Conservation (phyloP, 116 monocot species). For the Phalaenopsis hybrid region DNA sequence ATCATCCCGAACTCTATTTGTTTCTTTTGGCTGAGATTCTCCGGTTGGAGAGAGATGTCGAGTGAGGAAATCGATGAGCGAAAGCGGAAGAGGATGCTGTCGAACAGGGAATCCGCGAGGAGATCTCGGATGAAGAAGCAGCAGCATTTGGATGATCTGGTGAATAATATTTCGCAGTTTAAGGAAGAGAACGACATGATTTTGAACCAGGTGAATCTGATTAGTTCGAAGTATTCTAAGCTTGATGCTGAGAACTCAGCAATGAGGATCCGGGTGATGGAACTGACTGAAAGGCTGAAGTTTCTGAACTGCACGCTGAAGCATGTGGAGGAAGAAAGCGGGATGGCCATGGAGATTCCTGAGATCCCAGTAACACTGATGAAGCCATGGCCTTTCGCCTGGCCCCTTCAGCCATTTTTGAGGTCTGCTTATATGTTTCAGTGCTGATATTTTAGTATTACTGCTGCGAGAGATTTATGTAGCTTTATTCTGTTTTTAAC, state of each 20-base stretch:
- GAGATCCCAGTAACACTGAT: slow-evolving; percentile 57
- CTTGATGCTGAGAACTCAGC: slow-evolving; percentile 22
- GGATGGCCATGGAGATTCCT: slow-evolving; percentile 47
- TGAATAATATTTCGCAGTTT: slow-evolving; percentile 9
- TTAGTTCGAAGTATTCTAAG: slow-evolving; percentile 4
- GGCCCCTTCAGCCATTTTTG: slow-evolving; percentile 31
- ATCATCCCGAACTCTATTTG: not conserved
- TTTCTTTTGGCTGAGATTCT: not conserved
- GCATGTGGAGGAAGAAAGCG: slow-evolving; percentile 40
- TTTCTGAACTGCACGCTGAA: slow-evolving; percentile 45
- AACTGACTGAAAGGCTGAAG: slow-evolving; percentile 20
- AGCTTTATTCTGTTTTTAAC: not conserved
- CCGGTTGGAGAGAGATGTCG: not conserved
- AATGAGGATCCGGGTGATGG: slow-evolving; percentile 16
- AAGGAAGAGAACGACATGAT: slow-evolving; percentile 16
- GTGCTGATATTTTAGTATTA: slow-evolving; percentile 15
- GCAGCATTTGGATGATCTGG: slow-evolving; percentile 22
- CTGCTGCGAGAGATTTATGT: not conserved
- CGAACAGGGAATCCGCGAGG: slow-evolving; percentile 18
- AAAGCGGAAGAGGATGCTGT: slow-evolving; percentile 24
- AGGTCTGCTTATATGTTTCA: slow-evolving; percentile 35
- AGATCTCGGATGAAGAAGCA: slow-evolving; percentile 27
- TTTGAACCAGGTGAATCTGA: slow-evolving; percentile 6
- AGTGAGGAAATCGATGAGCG: slow-evolving; percentile 5
- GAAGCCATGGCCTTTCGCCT: slow-evolving; percentile 51